These are phyloP conservation scores for Boletellus ananiceps DNA, from an alignment of 768 basidiomycete species.

Conservation along the genomic window DNA sequence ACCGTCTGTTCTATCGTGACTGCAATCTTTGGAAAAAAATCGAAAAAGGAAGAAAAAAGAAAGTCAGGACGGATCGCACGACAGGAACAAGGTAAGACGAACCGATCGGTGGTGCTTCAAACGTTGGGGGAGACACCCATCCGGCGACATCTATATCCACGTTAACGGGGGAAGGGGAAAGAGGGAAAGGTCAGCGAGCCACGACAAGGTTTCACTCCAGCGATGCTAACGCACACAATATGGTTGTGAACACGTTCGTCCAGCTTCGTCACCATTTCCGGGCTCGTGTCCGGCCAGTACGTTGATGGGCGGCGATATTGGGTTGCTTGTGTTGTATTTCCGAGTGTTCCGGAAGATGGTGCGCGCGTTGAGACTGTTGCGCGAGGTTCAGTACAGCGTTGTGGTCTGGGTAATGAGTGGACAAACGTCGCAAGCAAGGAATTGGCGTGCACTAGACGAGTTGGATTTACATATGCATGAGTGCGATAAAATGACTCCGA, in stretches of 20 bases:
- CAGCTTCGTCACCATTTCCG: too few relatives aligned
- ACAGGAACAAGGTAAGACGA: neutral
- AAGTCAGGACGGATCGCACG: neutral
- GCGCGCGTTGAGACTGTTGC: constrained; percentile 20
- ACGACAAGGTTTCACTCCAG: neutral
- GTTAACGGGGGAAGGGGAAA: neutral
- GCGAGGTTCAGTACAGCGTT: neutral
- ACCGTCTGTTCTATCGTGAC: constrained; percentile 17
- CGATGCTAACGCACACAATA: constrained; percentile 1
- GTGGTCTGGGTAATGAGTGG: neutral
- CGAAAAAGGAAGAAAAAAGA: too few relatives aligned
- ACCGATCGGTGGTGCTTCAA: constrained; percentile 6
- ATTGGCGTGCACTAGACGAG: constrained; percentile 21
- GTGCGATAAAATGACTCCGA: neutral
- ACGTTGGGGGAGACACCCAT: neutral
- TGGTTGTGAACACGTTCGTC: neutral
- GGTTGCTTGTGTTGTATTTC: neutral
- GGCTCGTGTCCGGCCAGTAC: neutral
- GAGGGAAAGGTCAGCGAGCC: neutral
- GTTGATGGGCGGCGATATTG: constrained; percentile 7
- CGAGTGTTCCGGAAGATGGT: constrained; percentile 3
- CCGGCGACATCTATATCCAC: constrained; percentile 1
- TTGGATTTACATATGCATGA: neutral
- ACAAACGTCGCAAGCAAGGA: constrained; percentile 25
- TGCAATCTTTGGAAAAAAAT: constrained; percentile 9